Base-by-base conservation (phyloP, 306 rosid genomes). In the Quercus mongolica region DNA sequence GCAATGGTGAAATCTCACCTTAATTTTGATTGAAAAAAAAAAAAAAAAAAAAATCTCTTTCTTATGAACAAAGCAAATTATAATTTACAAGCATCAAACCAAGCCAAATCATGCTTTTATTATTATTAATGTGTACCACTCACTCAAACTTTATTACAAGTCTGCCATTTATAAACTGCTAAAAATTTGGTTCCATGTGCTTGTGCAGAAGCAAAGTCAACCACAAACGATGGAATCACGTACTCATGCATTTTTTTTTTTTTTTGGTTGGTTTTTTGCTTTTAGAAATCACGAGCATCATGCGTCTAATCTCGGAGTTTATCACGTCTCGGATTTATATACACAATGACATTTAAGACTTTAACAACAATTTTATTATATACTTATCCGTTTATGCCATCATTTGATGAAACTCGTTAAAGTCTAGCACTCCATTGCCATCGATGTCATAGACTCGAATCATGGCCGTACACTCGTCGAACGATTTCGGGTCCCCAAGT, bases 361-460 rank as follows among this genome's bases (percentile, higher is more conserved):
- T 38, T 0, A 8, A 38, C 46, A 8, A 41, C 46, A 41, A 8
- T 41, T 41, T 41, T 41, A 41, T 41, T 41, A 26, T 26, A 41
- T 41, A 41, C 46, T 41, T 7, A 41, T 41, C 46, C 46, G 46
- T 41, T 41, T 41, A 41, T 41, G 88, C 79, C 97, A 92, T 92
- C 97, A 92, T 92, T 79, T 86, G 90, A 77, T 89, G 88, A 76
- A 92, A 92, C 83, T 92, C 97, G 5, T 85, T 74, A 81, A 78
- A 92, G 83, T 92, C 95, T 73, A 92, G 90, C 17, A 89, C 86
- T 1, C 97, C 97, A 14, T 92, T 87, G 4, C 88, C 93, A 65
- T 92, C 97, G 0, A 79, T 76, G 28, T 92, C 97, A 56, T 83
- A 92, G 67, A 82, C 91, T 35, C 41, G 79, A 68, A 92, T 90